Evolutionary conservation across 2,329 filamentous ascomycete species (phyloP).

Genomic region (Fusarium praegraminearum): DNA sequence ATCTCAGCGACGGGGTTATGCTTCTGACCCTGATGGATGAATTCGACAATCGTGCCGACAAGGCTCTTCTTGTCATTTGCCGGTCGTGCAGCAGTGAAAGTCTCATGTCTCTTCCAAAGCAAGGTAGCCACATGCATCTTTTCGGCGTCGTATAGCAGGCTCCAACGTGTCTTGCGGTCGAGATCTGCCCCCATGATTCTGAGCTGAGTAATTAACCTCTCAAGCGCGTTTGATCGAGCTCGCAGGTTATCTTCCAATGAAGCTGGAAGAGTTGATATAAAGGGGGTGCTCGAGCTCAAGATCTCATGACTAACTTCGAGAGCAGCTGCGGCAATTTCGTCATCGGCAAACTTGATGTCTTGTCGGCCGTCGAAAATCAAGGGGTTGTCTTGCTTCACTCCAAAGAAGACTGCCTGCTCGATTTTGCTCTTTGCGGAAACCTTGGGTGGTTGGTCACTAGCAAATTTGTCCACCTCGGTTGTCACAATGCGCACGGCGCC

Average conservation of each 20-base stretch:
- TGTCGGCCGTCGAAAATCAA: conserved; percentile 81
- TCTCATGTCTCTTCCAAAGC: conserved; percentile 85
- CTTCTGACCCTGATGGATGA: conserved; percentile 81
- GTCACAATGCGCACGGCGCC: conserved; percentile 71
- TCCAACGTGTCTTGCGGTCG: conserved; percentile 78
- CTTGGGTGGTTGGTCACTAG: conserved; percentile 66
- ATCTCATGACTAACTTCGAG: conserved; percentile 84
- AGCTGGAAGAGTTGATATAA: conserved; percentile 77
- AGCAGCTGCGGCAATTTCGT: conserved; percentile 82
- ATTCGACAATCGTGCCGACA: conserved; percentile 78
- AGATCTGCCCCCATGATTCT: conserved; percentile 74
- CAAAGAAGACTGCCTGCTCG: conserved; percentile 95
- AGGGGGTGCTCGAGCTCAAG: conserved; percentile 78
- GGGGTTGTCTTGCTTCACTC: conserved; percentile 83
- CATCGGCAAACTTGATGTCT: conserved; percentile 73
- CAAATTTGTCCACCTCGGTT: conserved; percentile 70
- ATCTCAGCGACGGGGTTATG: conserved; percentile 71
- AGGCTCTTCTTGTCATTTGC: conserved; percentile 75
- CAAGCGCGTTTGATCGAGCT: conserved; percentile 77
- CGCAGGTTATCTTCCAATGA: conserved; percentile 86
- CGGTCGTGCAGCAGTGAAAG: conserved; percentile 69
- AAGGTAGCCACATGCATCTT: conserved; percentile 84
- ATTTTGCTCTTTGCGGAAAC: conserved; percentile 90
- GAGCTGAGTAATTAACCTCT: conserved; percentile 79
- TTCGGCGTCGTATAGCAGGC: conserved; percentile 88